phyloP scores from a whole-genome alignment of 495 filamentous ascomycete species.

The Lepraria neglecta region DNA sequence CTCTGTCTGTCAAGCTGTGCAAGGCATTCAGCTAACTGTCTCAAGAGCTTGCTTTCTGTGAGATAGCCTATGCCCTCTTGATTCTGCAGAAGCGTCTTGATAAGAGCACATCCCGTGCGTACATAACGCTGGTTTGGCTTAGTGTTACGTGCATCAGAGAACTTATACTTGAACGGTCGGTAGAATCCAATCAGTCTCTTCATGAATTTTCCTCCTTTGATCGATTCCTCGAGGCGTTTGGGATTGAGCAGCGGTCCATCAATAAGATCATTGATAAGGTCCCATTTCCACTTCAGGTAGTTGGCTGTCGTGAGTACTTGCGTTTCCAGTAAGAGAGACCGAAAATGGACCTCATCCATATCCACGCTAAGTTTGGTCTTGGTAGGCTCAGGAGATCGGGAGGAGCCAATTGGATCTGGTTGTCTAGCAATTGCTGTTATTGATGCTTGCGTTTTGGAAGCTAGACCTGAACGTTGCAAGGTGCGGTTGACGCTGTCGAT shows the following conservation, averaged over 20 bases:
- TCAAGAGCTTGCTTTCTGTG: slow-evolving; percentile 81
- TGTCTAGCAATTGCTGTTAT: slow-evolving; percentile 18
- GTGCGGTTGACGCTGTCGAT: slow-evolving; percentile 96
- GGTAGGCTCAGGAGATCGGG: slow-evolving; percentile 52
- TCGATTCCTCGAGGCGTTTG: slow-evolving; percentile 87
- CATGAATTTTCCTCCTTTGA: slow-evolving; percentile 90
- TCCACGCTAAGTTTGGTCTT: slow-evolving; percentile 65
- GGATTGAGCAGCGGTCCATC: slow-evolving; percentile 90
- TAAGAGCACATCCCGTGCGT: slow-evolving; percentile 75
- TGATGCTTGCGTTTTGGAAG: slow-evolving; percentile 38
- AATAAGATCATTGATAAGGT: slow-evolving; percentile 79
- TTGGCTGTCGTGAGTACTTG: slow-evolving; percentile 79
- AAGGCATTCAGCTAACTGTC: slow-evolving; percentile 90
- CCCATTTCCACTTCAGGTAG: slow-evolving; percentile 94
- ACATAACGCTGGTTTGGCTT: slow-evolving; percentile 93
- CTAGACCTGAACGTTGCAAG: slow-evolving; percentile 65
- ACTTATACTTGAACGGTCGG: slow-evolving; percentile 92
- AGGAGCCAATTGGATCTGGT: slow-evolving; percentile 12
- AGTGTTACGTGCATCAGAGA: slow-evolving; percentile 76
- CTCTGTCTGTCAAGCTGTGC: slow-evolving; percentile 90
- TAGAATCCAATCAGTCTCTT: slow-evolving; percentile 93
- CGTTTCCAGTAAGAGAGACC: slow-evolving; percentile 78
- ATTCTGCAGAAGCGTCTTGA: slow-evolving; percentile 77
- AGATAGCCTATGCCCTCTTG: slow-evolving; percentile 78
- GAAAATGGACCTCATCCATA: slow-evolving; percentile 85